Conservation (phyloP, 176 grass and related monocot genomes). For the Hordeum vulgare region MorexV3_pseudomolecules_assembly NC_058520.1:47744470-47744969, state of each 20-base stretch:
- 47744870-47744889: background rate
- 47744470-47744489: conserved; percentile 20
- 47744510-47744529: conserved; percentile 96
- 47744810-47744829: background rate
- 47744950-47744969: background rate
- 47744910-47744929: background rate
- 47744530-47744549: conserved; percentile 78
- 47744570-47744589: conserved; percentile 91
- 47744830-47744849: background rate
- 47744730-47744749: conserved; percentile 94
- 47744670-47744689: conserved; percentile 38
- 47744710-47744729: conserved; percentile 94
- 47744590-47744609: conserved; percentile 30
- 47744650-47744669: background rate
- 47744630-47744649: background rate
- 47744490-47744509: conserved; percentile 65
- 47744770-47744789: background rate
- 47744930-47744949: background rate
- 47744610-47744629: background rate
- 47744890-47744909: background rate
- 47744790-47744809: no score
- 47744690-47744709: conserved; percentile 73
- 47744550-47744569: conserved; percentile 82
- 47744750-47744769: conserved; percentile 85
- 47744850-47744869: background rate